Evolutionary conservation across 768 basidiomycete species (phyloP).

Genomic region (Chiua virens): DNA sequence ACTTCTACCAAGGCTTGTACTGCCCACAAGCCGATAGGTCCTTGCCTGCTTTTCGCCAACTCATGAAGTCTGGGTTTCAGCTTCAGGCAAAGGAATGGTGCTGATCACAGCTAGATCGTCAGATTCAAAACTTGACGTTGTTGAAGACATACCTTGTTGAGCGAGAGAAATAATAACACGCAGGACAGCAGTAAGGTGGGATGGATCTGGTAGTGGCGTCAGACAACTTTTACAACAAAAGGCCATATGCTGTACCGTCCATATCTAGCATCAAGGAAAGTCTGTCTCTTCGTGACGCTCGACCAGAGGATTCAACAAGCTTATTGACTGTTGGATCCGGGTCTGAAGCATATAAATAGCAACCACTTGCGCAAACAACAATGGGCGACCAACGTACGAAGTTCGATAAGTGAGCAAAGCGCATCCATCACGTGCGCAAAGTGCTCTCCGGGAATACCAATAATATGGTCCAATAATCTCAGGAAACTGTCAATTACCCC

Average conservation of each 20-base stretch:
- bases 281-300: neutral
- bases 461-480: conserved; percentile 5
- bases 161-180: conserved; percentile 12
- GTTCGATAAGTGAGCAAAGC: conserved; percentile 11
- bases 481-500: conserved; percentile 11
- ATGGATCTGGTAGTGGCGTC: conserved; percentile 3
- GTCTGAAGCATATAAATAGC: conserved; percentile 1
- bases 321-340: neutral
- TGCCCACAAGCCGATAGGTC: conserved; percentile 16
- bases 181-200: conserved; percentile 12
- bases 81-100: conserved; percentile 3
- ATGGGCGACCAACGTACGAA: neutral
- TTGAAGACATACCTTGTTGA: neutral
- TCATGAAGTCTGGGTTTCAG: conserved; percentile 10
- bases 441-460: conserved; percentile 1
- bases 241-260: neutral
- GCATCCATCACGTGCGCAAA: conserved; percentile 18
- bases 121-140: neutral
- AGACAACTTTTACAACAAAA: neutral
- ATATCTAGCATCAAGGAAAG: conserved; percentile 11
- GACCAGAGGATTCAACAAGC: neutral
- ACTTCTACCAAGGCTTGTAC: conserved; percentile 21
- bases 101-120: neutral
- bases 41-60: conserved; percentile 8
- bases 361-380: neutral